These are phyloP conservation scores for Populus trichocarpa DNA, from an alignment of 441 rosid genomes.

Conservation along the genomic window DNA sequence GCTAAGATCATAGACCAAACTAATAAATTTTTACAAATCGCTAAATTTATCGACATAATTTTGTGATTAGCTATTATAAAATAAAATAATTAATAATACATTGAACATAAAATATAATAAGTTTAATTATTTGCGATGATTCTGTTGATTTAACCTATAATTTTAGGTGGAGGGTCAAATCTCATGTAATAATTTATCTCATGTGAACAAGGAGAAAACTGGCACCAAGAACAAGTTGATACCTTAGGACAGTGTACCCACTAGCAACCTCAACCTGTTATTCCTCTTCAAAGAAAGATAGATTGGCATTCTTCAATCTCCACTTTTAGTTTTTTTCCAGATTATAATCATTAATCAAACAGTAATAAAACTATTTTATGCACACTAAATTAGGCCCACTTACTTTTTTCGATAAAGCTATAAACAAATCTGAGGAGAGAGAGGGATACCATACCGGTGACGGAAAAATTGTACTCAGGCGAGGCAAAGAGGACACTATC, in stretches of 20 bases:
- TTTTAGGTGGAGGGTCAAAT: too few relatives aligned
- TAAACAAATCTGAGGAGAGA: background rate
- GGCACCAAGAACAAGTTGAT: background rate
- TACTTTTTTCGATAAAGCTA: background rate
- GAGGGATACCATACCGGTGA: slow-evolving; percentile 38
- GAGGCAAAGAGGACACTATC: slow-evolving; percentile 66
- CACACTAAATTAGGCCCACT: background rate
- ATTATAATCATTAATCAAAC: background rate
- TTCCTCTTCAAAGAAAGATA: background rate
- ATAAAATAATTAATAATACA: too few relatives aligned
- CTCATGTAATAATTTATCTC: too few relatives aligned
- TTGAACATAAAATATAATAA: too few relatives aligned
- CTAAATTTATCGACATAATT: too few relatives aligned
- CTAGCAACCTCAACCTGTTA: background rate
- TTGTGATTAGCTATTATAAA: too few relatives aligned
- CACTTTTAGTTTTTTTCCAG: background rate
- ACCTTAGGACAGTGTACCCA: background rate
- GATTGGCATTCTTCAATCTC: background rate
- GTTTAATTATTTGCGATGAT: too few relatives aligned
- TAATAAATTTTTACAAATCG: too few relatives aligned
- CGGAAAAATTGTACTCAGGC: slow-evolving; percentile 76
- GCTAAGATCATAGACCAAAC: too few relatives aligned
- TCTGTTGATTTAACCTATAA: too few relatives aligned
- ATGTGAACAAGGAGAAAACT: too few relatives aligned
- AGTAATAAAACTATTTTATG: background rate